Percentiles rank a stretch among this genome's conserved stretches.
These are phyloP conservation scores for Clonostachys rhizophaga DNA, from an alignment of 2,329 filamentous ascomycete species.

Conservation along the genomic window DNA sequence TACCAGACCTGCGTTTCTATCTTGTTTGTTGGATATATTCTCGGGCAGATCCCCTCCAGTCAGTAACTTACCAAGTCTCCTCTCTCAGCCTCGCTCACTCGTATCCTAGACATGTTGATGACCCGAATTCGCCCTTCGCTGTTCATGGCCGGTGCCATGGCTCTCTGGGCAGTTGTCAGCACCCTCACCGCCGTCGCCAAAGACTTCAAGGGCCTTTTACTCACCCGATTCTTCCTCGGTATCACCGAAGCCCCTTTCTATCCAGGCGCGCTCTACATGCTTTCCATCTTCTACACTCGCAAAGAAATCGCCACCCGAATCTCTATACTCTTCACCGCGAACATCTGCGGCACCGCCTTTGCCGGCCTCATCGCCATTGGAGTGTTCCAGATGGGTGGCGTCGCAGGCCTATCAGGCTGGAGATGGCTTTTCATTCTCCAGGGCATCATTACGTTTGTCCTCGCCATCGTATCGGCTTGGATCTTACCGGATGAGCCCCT, in stretches of 20 bases:
- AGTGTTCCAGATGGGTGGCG: conserved; percentile 9
- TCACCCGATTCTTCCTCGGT: conserved; percentile 10
- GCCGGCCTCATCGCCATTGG: conserved; percentile 14
- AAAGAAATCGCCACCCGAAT: conserved; percentile 15
- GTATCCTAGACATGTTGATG: conserved; percentile 18
- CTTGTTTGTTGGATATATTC: conserved; percentile 14
- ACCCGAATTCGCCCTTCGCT: conserved; percentile 34
- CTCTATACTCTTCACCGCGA: conserved; percentile 13
- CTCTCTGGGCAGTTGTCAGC: conserved; percentile 15
- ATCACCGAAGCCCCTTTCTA: conserved; percentile 15
- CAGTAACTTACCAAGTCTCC: background rate
- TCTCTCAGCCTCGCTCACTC: conserved; percentile 25
- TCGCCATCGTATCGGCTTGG: conserved; percentile 6
- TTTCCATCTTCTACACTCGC: conserved; percentile 12
- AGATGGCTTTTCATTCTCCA: conserved; percentile 32
- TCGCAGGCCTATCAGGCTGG: conserved; percentile 26
- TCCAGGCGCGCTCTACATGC: conserved; percentile 19
- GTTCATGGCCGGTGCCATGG: conserved; percentile 21
- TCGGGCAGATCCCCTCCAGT: conserved; percentile 20
- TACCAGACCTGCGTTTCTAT: conserved; percentile 16
- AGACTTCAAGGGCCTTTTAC: conserved; percentile 1
- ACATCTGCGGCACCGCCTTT: conserved; percentile 10
- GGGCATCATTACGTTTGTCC: conserved; percentile 4
- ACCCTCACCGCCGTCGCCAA: conserved; percentile 7
- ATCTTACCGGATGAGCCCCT: conserved; percentile 23